Conservation (phyloP, 139 green algal species). For the Auxenochlorella pyrenoidosa region DNA sequence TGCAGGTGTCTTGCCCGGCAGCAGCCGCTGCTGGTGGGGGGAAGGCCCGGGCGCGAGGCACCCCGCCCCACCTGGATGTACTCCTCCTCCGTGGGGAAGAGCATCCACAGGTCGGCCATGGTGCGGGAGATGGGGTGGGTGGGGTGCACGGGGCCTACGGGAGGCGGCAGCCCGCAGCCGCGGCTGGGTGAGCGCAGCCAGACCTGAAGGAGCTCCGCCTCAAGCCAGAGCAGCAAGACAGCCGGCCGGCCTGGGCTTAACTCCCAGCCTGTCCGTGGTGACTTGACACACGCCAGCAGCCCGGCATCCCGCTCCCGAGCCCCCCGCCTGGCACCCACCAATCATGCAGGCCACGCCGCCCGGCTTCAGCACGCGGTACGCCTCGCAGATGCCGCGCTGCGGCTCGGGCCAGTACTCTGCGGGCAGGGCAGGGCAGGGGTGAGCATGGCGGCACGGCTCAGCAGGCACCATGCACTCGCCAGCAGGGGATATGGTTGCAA, state of each 20-base stretch:
- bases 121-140: slow-evolving; percentile 86
- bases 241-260: too few relatives aligned
- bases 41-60: too few relatives aligned
- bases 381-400: slow-evolving; percentile 63
- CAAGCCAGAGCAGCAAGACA: too few relatives aligned
- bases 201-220: too few relatives aligned
- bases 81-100: slow-evolving; percentile 96
- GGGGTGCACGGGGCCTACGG: slow-evolving; percentile 81
- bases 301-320: not conserved
- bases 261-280: too few relatives aligned
- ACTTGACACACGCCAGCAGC: not conserved
- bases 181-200: too few relatives aligned
- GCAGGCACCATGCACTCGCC: too few relatives aligned
- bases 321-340: not conserved
- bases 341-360: slow-evolving; percentile 94
- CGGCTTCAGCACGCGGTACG: slow-evolving; percentile 93
- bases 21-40: too few relatives aligned
- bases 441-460: too few relatives aligned
- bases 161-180: not conserved
- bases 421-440: too few relatives aligned
- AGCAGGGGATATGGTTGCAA: too few relatives aligned
- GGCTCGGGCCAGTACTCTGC: slow-evolving; percentile 94
- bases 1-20: too few relatives aligned
- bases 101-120: slow-evolving; percentile 96
- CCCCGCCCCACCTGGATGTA: slow-evolving; percentile 80